Percentiles rank a stretch among this genome's conserved stretches.
Evolutionary conservation across 2,329 filamentous ascomycete genomes (phyloP).

Genomic region (Sclerotinia minor): DNA sequence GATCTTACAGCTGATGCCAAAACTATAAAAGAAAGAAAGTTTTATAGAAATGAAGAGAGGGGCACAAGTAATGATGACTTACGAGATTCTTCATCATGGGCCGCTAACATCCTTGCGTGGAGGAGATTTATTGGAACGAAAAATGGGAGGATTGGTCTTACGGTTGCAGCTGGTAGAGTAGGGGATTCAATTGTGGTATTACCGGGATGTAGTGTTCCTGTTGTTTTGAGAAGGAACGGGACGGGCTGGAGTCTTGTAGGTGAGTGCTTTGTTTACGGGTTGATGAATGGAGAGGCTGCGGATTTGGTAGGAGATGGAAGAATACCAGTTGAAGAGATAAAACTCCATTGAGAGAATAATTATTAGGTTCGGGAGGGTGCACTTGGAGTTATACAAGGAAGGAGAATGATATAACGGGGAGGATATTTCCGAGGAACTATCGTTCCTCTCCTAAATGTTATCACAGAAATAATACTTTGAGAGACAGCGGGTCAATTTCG

Average conservation of each 20-base stretch:
- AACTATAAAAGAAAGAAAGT: slow-evolving; percentile 14
- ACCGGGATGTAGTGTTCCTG: slow-evolving; percentile 18
- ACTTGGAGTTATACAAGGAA: no score
- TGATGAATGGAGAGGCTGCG: slow-evolving; percentile 30
- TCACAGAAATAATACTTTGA: background rate
- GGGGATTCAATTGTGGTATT: slow-evolving; percentile 16
- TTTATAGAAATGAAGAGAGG: background rate
- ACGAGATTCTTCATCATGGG: slow-evolving; percentile 19
- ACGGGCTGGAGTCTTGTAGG: slow-evolving; percentile 23
- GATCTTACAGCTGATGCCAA: slow-evolving; percentile 11
- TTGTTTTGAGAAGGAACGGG: slow-evolving; percentile 8
- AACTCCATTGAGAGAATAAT: background rate
- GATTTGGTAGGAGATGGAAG: background rate
- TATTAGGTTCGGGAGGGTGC: no score
- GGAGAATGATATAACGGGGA: background rate
- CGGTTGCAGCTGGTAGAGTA: slow-evolving; percentile 1
- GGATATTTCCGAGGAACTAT: no score
- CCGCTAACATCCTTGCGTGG: slow-evolving; percentile 23
- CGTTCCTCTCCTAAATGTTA: background rate
- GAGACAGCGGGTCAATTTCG: background rate
- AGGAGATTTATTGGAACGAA: slow-evolving; percentile 16
- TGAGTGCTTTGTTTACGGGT: slow-evolving; percentile 28
- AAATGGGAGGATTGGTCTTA: slow-evolving; percentile 13
- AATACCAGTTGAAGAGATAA: background rate
- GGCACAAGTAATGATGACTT: slow-evolving; percentile 8